Conservation (phyloP, 805 yeast species). For the Sungouiella thailandica region DNA sequence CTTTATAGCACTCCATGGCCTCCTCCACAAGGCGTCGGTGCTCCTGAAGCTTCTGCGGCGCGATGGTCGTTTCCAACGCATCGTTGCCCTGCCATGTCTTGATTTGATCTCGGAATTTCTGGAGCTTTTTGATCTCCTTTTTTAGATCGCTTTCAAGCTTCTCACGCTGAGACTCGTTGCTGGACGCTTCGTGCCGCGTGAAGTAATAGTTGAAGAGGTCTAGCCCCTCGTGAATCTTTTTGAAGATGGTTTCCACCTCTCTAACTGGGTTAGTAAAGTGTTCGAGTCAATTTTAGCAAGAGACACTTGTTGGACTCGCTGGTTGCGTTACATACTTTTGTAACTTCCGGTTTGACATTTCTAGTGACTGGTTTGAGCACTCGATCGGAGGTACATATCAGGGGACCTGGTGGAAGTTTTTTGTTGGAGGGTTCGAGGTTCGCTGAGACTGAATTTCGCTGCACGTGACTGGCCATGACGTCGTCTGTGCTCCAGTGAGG, state of each 20-base stretch:
- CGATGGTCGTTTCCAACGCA: conserved; percentile 17
- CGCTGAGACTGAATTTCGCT: background rate
- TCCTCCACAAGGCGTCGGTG: conserved; percentile 38
- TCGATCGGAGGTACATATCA: conserved; percentile 14
- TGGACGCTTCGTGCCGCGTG: conserved; percentile 36
- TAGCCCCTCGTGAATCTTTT: conserved; percentile 41
- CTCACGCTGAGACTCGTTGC: conserved; percentile 38
- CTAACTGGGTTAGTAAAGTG: conserved; percentile 17
- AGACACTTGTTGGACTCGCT: too few relatives aligned
- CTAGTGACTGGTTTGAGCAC: background rate
- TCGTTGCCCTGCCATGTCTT: conserved; percentile 40
- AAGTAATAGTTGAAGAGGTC: conserved; percentile 41
- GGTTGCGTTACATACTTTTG: conserved; percentile 16
- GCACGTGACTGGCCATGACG: conserved; percentile 3
- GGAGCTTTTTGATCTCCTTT: conserved; percentile 42
- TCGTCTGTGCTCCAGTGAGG: too few relatives aligned
- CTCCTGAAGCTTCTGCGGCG: conserved; percentile 24
- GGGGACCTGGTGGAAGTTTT: conserved; percentile 3
- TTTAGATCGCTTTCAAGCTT: conserved; percentile 41
- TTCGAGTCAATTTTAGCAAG: background rate
- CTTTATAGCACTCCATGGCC: conserved; percentile 43
- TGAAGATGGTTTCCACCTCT: conserved; percentile 39
- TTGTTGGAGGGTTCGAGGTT: conserved; percentile 3
- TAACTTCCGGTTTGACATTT: conserved; percentile 18
- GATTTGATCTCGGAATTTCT: conserved; percentile 42